Conservation (phyloP, 139 green algal genomes). For the Picochlorum sp. region DNA sequence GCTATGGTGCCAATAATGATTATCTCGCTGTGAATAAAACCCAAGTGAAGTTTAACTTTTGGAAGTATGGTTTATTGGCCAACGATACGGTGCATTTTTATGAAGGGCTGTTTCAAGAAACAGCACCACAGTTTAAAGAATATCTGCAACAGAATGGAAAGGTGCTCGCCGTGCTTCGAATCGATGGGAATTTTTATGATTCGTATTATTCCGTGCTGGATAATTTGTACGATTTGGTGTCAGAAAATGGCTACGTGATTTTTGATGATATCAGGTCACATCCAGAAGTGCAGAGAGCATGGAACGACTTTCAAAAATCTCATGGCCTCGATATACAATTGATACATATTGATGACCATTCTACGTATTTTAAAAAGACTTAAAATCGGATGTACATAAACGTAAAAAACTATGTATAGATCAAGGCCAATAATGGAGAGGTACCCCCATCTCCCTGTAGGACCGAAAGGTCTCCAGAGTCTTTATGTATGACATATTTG, state of each 20-base stretch:
- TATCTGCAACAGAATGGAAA: background rate
- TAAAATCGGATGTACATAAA: background rate
- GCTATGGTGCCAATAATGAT: background rate
- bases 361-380: background rate
- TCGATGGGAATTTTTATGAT: background rate
- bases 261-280: background rate
- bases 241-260: background rate
- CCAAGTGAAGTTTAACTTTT: background rate
- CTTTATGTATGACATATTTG: slow-evolving; percentile 1
- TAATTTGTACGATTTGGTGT: background rate
- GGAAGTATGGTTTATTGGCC: background rate
- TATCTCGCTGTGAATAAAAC: background rate
- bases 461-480: background rate
- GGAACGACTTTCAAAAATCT: background rate
- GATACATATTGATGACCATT: background rate
- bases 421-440: slow-evolving; percentile 7
- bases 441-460: background rate
- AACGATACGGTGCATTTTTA: background rate
- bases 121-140: background rate
- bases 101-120: background rate
- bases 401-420: background rate
- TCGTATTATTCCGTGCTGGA: background rate
- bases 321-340: background rate
- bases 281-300: background rate
- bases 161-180: background rate